Base-by-base conservation (phyloP, 1,284 basidiomycete species). In the Fomitopsis pinicola region DNA sequence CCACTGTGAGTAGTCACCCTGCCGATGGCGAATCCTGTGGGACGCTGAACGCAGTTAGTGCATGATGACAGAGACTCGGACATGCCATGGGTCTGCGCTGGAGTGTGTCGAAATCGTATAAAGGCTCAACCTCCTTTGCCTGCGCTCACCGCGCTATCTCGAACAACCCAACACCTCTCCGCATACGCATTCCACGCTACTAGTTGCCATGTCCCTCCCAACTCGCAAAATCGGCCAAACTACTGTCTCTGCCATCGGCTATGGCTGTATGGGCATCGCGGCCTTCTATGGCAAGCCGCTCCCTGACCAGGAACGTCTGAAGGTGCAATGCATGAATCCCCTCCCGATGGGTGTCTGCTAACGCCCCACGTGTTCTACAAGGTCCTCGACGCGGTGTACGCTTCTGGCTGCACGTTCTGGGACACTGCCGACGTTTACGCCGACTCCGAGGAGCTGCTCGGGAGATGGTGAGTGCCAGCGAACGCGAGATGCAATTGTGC, bases 181-280 rank as follows among this genome's bases (percentile, higher is more conserved):
- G 10, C 22, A 22, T 22, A 22, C 22, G 22, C 22, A 8, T 46
- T 7, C n/a, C 4, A 53, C 50, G 33, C 33, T 17, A 9, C 33
- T 15, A 6, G 14, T 53, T 3, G 7, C 33, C 15, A 62, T 64
- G 61, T 46, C 64, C 36, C 61, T 66, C n/a, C 66, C 61, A 2
- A 67, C 63, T 5, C 64, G 67, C 53, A 67, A 64, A 46, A 61
- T 68, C 33, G 67, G 63, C 30, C 36, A 59, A 26, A 38, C 52
- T 15, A 45, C 61, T 0, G 65, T 75, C 36, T 59, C 64, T n/a
- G 68, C 71, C 52, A 66, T 73, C 36, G 71, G 71, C 22, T 72
- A 64, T 33, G 73, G 71, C 15, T 64, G 64, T 1, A 73, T 73
- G 72, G 70, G 70, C 36, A 58, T 74, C 22, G 64, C 68, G 9